phyloP scores from a whole-genome alignment of 1,284 basidiomycete species.

The Ustilago bromivora region DNA sequence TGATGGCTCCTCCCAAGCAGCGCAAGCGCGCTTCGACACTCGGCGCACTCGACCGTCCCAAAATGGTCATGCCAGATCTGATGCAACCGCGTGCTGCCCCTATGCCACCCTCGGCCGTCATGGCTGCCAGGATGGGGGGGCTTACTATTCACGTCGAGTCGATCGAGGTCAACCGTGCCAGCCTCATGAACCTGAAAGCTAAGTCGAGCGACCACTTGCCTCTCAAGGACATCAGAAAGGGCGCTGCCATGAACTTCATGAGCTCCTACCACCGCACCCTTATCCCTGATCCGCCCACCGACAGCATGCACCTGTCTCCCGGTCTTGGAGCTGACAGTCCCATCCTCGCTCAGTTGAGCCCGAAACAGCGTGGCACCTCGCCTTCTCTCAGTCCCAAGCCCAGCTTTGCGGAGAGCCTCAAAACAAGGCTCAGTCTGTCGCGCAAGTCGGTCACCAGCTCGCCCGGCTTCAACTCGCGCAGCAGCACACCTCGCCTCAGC shows the following conservation, averaged over 20 bases:
- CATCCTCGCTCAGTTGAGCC: slow-evolving; percentile 43
- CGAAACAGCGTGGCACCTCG: slow-evolving; percentile 28
- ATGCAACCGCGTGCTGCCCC: slow-evolving; percentile 48
- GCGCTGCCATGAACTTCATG: slow-evolving; percentile 40
- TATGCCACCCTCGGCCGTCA: slow-evolving; percentile 23
- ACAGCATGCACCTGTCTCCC: slow-evolving; percentile 33
- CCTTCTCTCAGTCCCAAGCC: slow-evolving; percentile 37
- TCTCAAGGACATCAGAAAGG: slow-evolving; percentile 15
- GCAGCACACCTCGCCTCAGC: slow-evolving; percentile 35
- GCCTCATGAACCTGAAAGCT: slow-evolving; percentile 30
- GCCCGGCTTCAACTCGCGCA: slow-evolving; percentile 29
- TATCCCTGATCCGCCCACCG: slow-evolving; percentile 41
- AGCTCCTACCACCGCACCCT: slow-evolving; percentile 47
- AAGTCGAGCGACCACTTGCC: slow-evolving; percentile 45
- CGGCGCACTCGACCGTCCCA: slow-evolving; percentile 43
- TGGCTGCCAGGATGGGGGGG: slow-evolving; percentile 8
- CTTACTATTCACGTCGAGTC: slow-evolving; percentile 29
- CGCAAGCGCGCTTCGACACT: slow-evolving; percentile 44
- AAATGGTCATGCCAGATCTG: slow-evolving; percentile 26
- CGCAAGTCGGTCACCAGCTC: slow-evolving; percentile 49
- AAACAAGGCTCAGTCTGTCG: slow-evolving; percentile 40
- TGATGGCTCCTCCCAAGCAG: not conserved
- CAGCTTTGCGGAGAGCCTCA: slow-evolving; percentile 39
- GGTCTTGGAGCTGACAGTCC: slow-evolving; percentile 47
- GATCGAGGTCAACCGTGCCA: slow-evolving; percentile 28